Evolutionary conservation across 1,284 basidiomycete species (phyloP).

Genomic region (Heterobasidion irregulare): DNA sequence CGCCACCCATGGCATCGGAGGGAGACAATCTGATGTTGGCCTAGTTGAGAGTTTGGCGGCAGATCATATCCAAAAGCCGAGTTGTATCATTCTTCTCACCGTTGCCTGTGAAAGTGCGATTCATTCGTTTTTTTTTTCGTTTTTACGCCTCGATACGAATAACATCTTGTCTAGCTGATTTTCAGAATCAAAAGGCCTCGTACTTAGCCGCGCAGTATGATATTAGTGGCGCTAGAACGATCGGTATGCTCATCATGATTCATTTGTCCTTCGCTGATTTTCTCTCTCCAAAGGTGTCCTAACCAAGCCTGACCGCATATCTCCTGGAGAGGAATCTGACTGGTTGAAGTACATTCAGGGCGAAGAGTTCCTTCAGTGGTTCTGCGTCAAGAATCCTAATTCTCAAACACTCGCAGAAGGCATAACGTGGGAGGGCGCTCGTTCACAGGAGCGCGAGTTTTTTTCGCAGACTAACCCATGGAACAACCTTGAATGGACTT

Average conservation of each 20-base stretch:
- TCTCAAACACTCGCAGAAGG: constrained; percentile 41
- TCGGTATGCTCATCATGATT: constrained; percentile 36
- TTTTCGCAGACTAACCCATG: constrained; percentile 53
- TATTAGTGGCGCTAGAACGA: constrained; percentile 53
- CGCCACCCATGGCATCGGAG: constrained; percentile 42
- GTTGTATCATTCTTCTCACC: constrained; percentile 62
- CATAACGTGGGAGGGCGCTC: constrained; percentile 48
- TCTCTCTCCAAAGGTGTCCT: constrained; percentile 49
- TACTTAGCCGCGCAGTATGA: constrained; percentile 49
- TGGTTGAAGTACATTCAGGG: constrained; percentile 57
- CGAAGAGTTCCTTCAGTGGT: constrained; percentile 56
- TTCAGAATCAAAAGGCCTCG: constrained; percentile 67
- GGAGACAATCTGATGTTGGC: constrained; percentile 46
- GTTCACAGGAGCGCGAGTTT: constrained; percentile 48
- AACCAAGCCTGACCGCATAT: constrained; percentile 76
- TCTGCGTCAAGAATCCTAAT: constrained; percentile 59
- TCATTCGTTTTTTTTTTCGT: not conserved
- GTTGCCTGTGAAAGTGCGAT: constrained; percentile 65
- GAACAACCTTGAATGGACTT: constrained; percentile 36
- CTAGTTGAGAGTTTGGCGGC: constrained; percentile 54
- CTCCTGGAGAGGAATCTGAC: constrained; percentile 43
- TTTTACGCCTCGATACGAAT: not conserved
- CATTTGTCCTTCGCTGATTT: not conserved
- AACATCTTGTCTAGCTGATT: constrained; percentile 42
- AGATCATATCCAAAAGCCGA: constrained; percentile 52